Evolutionary conservation across 352 stramenopile genomes (phyloP).

Genomic region (Blastocystis sp.): DNA sequence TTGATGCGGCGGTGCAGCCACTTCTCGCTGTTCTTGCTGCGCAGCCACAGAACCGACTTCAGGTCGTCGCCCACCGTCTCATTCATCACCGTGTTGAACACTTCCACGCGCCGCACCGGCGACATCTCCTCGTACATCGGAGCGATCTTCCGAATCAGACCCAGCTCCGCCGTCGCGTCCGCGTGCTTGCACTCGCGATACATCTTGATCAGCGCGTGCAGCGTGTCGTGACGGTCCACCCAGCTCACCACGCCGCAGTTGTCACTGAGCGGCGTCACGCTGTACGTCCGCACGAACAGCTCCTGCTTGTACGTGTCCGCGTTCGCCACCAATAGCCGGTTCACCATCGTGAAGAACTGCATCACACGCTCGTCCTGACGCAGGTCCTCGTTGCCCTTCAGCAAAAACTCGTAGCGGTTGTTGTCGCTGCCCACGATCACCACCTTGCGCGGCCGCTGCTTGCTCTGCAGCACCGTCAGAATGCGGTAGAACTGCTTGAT

Average conservation of each 20-base stretch:
- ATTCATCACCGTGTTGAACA: slow-evolving; percentile 77
- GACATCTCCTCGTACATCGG: slow-evolving; percentile 88
- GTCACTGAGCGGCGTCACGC: slow-evolving; percentile 90
- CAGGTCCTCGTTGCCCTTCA: slow-evolving; percentile 98
- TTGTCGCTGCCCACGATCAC: slow-evolving; percentile 87
- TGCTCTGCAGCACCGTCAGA: slow-evolving; percentile 90
- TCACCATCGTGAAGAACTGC: slow-evolving; percentile 98
- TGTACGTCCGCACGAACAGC: slow-evolving; percentile 85
- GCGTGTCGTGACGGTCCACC: slow-evolving; percentile 91
- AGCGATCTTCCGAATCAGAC: slow-evolving; percentile 58
- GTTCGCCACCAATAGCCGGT: slow-evolving; percentile 90
- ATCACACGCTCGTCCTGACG: slow-evolving; percentile 96
- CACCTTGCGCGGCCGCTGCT: slow-evolving; percentile 92
- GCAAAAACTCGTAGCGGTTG: slow-evolving; percentile 91
- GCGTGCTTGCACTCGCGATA: slow-evolving; percentile 70
- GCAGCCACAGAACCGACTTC: slow-evolving; percentile 96
- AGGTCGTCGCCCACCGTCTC: slow-evolving; percentile 79
- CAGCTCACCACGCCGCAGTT: slow-evolving; percentile 93
- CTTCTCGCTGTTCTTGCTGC: slow-evolving; percentile 89
- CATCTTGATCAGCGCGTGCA: slow-evolving; percentile 88
- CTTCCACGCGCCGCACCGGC: slow-evolving; percentile 93
- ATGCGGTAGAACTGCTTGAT: slow-evolving; percentile 79
- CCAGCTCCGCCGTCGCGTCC: background rate
- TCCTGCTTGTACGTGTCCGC: slow-evolving; percentile 86
- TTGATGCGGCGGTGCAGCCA: slow-evolving; percentile 93